Evolutionary conservation across 371 early-diverging fungal species (phyloP).

Genomic region (Apophysomyces sp.): DNA sequence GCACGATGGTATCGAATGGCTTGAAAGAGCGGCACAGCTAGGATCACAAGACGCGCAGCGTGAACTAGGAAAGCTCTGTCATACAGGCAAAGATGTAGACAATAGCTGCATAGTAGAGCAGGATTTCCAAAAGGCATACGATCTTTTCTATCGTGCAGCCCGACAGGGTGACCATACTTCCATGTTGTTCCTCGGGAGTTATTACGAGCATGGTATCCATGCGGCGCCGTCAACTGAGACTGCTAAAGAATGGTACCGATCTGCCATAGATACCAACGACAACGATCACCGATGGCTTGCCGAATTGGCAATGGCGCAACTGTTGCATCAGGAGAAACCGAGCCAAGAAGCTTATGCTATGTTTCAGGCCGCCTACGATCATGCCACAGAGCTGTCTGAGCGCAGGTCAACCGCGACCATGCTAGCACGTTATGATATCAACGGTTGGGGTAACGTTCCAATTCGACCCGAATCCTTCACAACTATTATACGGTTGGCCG

Average conservation of each 20-base stretch:
- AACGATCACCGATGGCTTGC: conserved; percentile 13
- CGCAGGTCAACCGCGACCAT: conserved; percentile 11
- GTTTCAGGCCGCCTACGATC: conserved; percentile 9
- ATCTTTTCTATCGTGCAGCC: conserved; percentile 38
- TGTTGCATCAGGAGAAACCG: conserved; percentile 12
- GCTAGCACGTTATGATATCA: conserved; percentile 36
- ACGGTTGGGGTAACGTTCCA: conserved; percentile 34
- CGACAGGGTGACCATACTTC: conserved; percentile 34
- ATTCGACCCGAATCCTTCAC: background rate
- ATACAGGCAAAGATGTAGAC: conserved; percentile 18
- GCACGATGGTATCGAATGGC: conserved; percentile 19
- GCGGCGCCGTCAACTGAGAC: conserved; percentile 18
- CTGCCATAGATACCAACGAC: conserved; percentile 22
- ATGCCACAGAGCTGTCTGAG: conserved; percentile 5
- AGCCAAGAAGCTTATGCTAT: conserved; percentile 13
- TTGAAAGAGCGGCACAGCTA: conserved; percentile 28
- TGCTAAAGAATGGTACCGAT: conserved; percentile 34
- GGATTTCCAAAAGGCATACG: conserved; percentile 36
- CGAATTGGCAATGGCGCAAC: conserved; percentile 18
- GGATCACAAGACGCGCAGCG: conserved; percentile 28
- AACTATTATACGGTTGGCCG: background rate
- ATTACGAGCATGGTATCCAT: conserved; percentile 41
- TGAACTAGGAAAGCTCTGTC: conserved; percentile 35
- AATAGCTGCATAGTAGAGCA: conserved; percentile 20
- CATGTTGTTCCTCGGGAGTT: conserved; percentile 36